Base-by-base conservation (phyloP, 2,329 filamentous ascomycete species). In the Penicillium sp. region DNA sequence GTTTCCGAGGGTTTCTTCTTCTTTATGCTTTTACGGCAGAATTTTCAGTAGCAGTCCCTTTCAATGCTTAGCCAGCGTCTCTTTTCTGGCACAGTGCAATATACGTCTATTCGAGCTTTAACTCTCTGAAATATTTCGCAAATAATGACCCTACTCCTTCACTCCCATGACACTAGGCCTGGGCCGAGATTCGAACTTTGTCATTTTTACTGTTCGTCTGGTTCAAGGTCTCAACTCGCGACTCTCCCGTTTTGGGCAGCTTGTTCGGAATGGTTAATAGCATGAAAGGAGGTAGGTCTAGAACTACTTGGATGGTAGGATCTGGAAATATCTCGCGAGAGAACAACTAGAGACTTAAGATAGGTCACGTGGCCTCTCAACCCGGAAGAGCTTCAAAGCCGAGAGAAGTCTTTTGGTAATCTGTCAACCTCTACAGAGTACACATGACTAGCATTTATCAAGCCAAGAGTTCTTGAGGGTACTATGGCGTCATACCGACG, bases 401-500 rank as follows among this genome's bases (percentile, higher is more conserved):
- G 22, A 44, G 35, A 22, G 30, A 36, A 42, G 36, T 50, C 37
- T 17, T 37, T 42, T 41, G 16, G 43, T 48, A 47, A 53, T 30
- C 26, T 33, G 11, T 19, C 31, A 22, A 25, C 26, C 25, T 40
- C 28, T 25, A 36, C 22, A 48, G 36, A 33, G 28, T 25, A 36
- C 30, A 48, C 36, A 33, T 26, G 43, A 26, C 19, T 28, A 7
- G 14, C 16, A 26, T 33, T 31, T 35, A 22, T 17, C 17, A 16
- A 35, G 19, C 16, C 31, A 14, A 31, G 30, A 22, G 4, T 22
- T 2, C 30, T 31, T 31, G 30, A 31, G 30, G 30, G 5, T 31
- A 35, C 47, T 36, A 51, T 59, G 50, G 40, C 57, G 58, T 66
- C 61, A 62, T 31, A 28, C 7, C 7, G n/a, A 22, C 8, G 30